These are phyloP conservation scores for Chenopodium album DNA, from an alignment of 148 eudicot genomes.

Conservation along the genomic window DNA sequence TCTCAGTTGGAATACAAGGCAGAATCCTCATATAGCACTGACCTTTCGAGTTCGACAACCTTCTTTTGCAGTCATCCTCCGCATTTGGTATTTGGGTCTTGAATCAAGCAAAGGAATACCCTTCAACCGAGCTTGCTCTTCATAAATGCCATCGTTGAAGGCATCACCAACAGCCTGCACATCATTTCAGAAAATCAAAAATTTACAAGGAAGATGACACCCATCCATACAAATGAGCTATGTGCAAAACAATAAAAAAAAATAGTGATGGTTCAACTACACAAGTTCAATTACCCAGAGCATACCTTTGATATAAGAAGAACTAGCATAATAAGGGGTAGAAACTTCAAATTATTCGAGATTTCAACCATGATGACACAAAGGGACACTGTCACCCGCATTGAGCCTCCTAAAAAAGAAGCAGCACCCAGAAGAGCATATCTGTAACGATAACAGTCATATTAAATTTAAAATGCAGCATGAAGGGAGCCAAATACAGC, in stretches of 20 bases:
- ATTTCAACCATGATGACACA: conserved; percentile 99
- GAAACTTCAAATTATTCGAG: conserved; percentile 85
- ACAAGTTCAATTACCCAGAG: conserved; percentile 9
- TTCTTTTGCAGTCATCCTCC: conserved; percentile 81
- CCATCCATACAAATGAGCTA: background rate
- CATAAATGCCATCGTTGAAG: conserved; percentile 94
- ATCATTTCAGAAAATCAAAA: background rate
- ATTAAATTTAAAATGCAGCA: background rate
- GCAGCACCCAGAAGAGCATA: conserved; percentile 98
- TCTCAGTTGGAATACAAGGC: background rate
- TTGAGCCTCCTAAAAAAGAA: conserved; percentile 97
- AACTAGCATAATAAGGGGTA: conserved; percentile 97
- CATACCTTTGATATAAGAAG: conserved; percentile 95
- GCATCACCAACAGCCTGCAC: conserved; percentile 99
- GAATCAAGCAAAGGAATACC: conserved; percentile 91
- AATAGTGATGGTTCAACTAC: background rate
- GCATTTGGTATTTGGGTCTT: conserved; percentile 82
- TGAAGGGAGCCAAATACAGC: background rate
- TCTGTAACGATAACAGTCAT: conserved; percentile 35
- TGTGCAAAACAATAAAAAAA: background rate
- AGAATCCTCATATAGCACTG: conserved; percentile 5
- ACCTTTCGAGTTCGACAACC: conserved; percentile 82
- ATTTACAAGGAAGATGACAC: background rate
- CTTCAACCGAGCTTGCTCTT: conserved; percentile 88
- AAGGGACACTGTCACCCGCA: conserved; percentile 96